Evolutionary conservation across 495 filamentous ascomycete genomes (phyloP).

Genomic region (Penicillium tannophilum): DNA sequence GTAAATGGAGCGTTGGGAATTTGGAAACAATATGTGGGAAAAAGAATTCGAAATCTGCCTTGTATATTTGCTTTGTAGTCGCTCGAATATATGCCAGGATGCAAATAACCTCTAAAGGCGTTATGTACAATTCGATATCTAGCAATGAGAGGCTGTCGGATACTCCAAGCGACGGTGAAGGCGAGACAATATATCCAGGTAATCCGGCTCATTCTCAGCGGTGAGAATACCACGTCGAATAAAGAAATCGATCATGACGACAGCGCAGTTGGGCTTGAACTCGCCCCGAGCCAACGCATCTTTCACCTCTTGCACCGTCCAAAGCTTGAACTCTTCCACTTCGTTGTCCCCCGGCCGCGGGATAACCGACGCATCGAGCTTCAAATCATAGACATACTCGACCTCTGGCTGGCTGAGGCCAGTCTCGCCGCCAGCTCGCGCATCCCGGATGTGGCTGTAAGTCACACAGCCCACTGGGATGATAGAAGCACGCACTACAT

Average conservation of each 20-base stretch:
- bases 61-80: neutral
- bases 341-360: conserved; percentile 82
- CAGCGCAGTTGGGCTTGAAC: conserved; percentile 93
- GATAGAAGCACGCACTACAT: conserved; percentile 61
- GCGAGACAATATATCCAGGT: conserved; percentile 71
- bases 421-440: conserved; percentile 78
- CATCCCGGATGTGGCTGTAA: conserved; percentile 81
- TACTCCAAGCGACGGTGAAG: conserved; percentile 83
- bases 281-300: conserved; percentile 66
- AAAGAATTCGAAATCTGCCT: neutral
- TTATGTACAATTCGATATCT: neutral
- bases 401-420: conserved; percentile 90
- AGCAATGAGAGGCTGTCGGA: conserved; percentile 57
- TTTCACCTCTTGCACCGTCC: conserved; percentile 73
- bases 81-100: neutral
- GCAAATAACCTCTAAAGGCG: neutral
- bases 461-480: conserved; percentile 70
- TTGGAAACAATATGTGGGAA: neutral
- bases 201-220: conserved; percentile 79
- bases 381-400: conserved; percentile 89
- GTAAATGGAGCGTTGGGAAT: neutral
- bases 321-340: conserved; percentile 81
- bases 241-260: conserved; percentile 88
- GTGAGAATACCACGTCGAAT: conserved; percentile 82
- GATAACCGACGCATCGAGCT: conserved; percentile 65